Percentiles rank a stretch among this genome's conserved stretches.
These are phyloP conservation scores for Coffea humblotiana DNA, from an alignment of 305 asterid species.

Conservation along the genomic window DNA sequence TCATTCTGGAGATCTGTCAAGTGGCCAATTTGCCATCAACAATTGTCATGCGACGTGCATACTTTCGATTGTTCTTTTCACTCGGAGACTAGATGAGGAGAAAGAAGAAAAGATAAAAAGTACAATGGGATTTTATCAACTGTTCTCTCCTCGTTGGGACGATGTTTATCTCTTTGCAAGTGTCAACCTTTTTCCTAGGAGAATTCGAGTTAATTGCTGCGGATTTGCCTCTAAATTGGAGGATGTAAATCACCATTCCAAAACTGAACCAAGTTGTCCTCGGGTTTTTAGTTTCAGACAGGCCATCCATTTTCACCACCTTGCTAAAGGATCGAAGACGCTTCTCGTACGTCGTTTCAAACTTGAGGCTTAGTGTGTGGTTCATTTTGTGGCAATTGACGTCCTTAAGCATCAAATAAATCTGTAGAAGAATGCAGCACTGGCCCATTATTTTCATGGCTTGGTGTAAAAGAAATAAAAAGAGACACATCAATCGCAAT, in stretches of 20 bases:
- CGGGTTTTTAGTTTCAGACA: no score
- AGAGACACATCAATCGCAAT: neutral
- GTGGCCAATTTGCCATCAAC: constrained; percentile 13
- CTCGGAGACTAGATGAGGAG: neutral
- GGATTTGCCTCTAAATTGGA: no score
- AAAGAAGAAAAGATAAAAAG: neutral
- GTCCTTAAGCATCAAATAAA: neutral
- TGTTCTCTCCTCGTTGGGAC: no score
- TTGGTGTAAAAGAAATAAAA: neutral
- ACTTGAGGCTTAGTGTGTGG: neutral
- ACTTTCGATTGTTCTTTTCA: neutral
- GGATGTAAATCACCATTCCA: no score
- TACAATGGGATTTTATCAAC: no score
- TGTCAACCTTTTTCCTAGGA: no score
- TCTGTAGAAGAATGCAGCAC: neutral
- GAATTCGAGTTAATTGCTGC: no score
- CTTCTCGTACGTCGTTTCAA: no score
- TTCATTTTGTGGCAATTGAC: neutral
- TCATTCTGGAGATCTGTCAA: neutral
- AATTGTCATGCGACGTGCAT: neutral
- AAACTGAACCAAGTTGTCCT: no score
- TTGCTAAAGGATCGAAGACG: no score
- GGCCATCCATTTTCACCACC: no score
- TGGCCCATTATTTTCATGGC: neutral
- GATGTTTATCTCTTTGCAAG: no score